phyloP scores from a whole-genome alignment of 2,329 filamentous ascomycete genomes.

The Sporothrix variecibatus region DNA sequence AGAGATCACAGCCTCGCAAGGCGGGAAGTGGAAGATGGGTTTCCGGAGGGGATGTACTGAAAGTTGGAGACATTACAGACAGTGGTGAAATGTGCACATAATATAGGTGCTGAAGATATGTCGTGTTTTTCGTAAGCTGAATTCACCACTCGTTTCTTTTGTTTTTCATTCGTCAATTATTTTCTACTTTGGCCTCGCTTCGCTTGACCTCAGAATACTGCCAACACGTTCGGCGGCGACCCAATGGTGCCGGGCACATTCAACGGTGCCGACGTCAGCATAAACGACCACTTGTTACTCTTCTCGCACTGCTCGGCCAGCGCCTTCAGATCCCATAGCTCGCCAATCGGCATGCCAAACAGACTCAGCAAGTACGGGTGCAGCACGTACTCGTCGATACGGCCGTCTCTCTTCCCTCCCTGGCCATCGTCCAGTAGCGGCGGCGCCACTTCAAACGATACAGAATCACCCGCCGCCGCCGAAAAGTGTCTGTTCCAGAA shows the following conservation, averaged over 20 bases:
- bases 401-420: not conserved
- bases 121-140: not conserved
- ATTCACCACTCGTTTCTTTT: not conserved
- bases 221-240: slow-evolving; percentile 6
- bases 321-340: slow-evolving; percentile 3
- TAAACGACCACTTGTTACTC: slow-evolving; percentile 7
- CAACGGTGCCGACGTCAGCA: not conserved
- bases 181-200: not conserved
- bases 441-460: slow-evolving; percentile 1
- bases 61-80: not conserved
- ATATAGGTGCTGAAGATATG: not conserved
- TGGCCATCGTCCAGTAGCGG: not conserved
- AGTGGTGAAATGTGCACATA: not conserved
- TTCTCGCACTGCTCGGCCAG: not conserved
- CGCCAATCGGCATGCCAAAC: slow-evolving; percentile 2
- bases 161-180: not conserved
- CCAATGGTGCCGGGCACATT: not conserved
- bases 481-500: slow-evolving; percentile 2
- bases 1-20: not conserved
- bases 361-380: slow-evolving; percentile 8
- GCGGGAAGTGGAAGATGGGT: not conserved
- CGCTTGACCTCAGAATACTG: not conserved
- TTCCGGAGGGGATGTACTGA: not conserved
- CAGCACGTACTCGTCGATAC: not conserved
- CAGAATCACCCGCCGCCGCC: not conserved